These are phyloP conservation scores for Nannochloropsis granulata DNA, from an alignment of 108 stramenopile species.

Conservation along the genomic window DNA sequence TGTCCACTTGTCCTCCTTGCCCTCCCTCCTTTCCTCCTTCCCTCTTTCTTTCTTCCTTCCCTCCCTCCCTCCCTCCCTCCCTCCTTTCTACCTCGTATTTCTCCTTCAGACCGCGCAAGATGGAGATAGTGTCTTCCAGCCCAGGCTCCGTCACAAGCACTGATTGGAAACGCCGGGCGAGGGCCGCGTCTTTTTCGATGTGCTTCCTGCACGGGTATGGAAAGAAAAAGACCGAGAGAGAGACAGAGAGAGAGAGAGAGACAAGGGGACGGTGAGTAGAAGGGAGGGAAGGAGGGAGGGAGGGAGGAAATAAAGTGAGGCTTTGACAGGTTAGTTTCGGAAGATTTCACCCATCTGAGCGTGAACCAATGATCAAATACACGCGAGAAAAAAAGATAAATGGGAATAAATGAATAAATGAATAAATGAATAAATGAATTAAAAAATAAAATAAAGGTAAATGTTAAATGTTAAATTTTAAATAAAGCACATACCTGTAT, in stretches of 20 bases:
- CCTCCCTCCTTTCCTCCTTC: not conserved
- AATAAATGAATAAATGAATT: too few species aligned
- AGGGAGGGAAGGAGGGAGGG: too few species aligned
- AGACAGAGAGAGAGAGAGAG: too few species aligned
- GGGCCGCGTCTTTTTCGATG: conserved; percentile 77
- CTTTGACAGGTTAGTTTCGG: too few species aligned
- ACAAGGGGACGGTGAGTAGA: too few species aligned
- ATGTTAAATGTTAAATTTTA: too few species aligned
- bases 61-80: not conserved
- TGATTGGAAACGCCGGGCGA: conserved; percentile 71
- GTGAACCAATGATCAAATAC: too few species aligned
- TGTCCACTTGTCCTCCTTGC: not conserved
- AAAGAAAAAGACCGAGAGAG: not conserved
- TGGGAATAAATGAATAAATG: too few species aligned
- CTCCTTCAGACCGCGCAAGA: conserved; percentile 52
- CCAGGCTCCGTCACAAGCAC: conserved; percentile 63
- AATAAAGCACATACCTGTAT: conserved; percentile 36
- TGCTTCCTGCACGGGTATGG: conserved; percentile 35
- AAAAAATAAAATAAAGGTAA: too few species aligned
- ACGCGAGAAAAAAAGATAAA: too few species aligned
- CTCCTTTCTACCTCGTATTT: conserved; percentile 40
- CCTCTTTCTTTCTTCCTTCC: not conserved
- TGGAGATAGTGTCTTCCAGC: conserved; percentile 51
- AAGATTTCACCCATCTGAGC: too few species aligned
- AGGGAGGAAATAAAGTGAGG: too few species aligned